Percentiles rank a stretch among this genome's conserved stretches.
Evolutionary conservation across 2,329 filamentous ascomycete species (phyloP).

Genomic region (Macrophomina tecta): DNA sequence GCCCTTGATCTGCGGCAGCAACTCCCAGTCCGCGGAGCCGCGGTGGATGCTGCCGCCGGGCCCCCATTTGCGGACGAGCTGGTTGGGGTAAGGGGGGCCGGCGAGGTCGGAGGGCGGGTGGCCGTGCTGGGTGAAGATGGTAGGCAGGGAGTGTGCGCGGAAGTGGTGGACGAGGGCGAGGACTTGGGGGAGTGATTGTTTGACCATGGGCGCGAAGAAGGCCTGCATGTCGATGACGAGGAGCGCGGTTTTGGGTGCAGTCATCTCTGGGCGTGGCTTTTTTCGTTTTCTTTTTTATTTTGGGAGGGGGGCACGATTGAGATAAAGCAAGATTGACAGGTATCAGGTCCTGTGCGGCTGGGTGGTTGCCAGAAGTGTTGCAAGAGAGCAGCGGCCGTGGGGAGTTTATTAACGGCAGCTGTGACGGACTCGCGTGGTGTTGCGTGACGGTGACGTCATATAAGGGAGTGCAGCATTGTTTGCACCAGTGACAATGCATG

Average conservation of each 20-base stretch:
- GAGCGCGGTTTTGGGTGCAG: constrained; percentile 39
- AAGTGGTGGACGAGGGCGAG: constrained; percentile 41
- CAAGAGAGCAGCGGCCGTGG: too few species aligned
- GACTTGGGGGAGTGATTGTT: constrained; percentile 44
- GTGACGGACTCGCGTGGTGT: too few species aligned
- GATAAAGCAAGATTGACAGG: too few species aligned
- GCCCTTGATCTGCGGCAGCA: constrained; percentile 37
- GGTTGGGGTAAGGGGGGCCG: constrained; percentile 40
- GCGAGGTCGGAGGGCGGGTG: constrained; percentile 43
- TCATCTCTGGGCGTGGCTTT: not conserved
- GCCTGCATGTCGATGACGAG: constrained; percentile 52
- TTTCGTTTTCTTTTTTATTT: not conserved
- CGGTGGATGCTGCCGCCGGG: constrained; percentile 40
- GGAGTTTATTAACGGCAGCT: too few species aligned
- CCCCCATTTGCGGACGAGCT: constrained; percentile 50
- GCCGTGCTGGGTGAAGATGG: constrained; percentile 51
- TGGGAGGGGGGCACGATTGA: not conserved
- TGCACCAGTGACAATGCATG: too few species aligned
- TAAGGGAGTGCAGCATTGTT: too few species aligned
- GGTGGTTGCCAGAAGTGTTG: too few species aligned
- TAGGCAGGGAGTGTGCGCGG: constrained; percentile 34
- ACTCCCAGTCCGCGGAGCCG: constrained; percentile 40
- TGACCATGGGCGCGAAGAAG: constrained; percentile 45
- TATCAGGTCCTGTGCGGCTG: too few species aligned
- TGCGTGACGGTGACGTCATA: too few species aligned